These are phyloP conservation scores for Ophiostoma perfectum DNA, from an alignment of 2,329 filamentous ascomycete genomes.

Conservation along the genomic window DNA sequence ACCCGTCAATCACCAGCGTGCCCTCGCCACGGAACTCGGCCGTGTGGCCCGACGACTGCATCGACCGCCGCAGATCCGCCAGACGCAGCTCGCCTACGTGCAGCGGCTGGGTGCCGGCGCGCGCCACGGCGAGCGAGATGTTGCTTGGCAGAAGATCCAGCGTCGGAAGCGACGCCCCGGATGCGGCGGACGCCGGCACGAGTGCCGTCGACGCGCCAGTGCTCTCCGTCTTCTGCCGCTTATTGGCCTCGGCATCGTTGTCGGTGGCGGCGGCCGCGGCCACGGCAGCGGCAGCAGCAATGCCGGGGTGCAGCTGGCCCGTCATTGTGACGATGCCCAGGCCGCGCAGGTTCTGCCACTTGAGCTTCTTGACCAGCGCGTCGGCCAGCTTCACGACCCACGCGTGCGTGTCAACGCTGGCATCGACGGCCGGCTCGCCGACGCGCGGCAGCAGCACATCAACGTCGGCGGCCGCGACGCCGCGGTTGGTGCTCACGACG, in stretches of 20 bases:
- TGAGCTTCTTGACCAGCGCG: constrained; percentile 74
- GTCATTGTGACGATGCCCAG: constrained; percentile 90
- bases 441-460: constrained; percentile 77
- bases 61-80: constrained; percentile 77
- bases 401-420: constrained; percentile 94
- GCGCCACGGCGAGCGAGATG: constrained; percentile 46
- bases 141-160: constrained; percentile 49
- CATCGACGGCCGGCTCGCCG: constrained; percentile 66
- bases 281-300: constrained; percentile 30
- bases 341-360: constrained; percentile 90
- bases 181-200: constrained; percentile 23
- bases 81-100: constrained; percentile 91
- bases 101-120: constrained; percentile 76
- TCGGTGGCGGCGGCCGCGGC: constrained; percentile 31
- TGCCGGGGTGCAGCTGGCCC: constrained; percentile 52
- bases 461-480: constrained; percentile 44
- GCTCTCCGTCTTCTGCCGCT: constrained; percentile 45
- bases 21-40: constrained; percentile 94
- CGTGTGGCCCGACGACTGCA: constrained; percentile 75
- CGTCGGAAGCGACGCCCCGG: constrained; percentile 38
- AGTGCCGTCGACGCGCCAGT: not conserved
- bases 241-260: constrained; percentile 40
- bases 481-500: constrained; percentile 47
- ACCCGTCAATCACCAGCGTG: constrained; percentile 80
- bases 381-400: constrained; percentile 92